A percentile compares a stretch with the other conserved stretches of the same genome.
phyloP scores from a whole-genome alignment of 352 stramenopile species.

The Globisporangium emineosum region DNA sequence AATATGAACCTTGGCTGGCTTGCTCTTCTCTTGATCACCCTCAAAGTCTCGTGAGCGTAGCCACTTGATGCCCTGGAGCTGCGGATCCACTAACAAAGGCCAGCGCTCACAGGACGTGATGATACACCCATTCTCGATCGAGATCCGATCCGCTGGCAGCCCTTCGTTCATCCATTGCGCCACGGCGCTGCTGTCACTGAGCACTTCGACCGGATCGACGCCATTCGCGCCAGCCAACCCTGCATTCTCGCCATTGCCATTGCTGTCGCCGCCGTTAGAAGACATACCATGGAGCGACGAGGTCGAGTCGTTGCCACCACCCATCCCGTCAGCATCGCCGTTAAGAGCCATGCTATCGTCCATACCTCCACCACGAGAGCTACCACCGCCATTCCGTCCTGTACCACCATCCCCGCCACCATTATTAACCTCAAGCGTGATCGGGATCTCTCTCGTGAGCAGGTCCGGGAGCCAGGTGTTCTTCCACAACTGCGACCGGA shows the following conservation, averaged over 20 bases:
- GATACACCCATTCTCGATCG: conserved; percentile 91
- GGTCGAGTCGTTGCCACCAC: conserved; percentile 1
- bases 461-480: conserved; percentile 88
- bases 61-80: conserved; percentile 89
- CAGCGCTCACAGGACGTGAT: conserved; percentile 86
- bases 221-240: background rate
- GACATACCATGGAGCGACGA: background rate
- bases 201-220: conserved; percentile 84
- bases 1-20: background rate
- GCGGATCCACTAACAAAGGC: conserved; percentile 89
- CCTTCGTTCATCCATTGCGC: conserved; percentile 93
- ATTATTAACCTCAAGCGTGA: conserved; percentile 27
- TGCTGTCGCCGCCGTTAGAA: background rate
- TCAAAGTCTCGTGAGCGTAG: conserved; percentile 59
- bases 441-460: conserved; percentile 82
- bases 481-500: conserved; percentile 82
- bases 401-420: background rate
- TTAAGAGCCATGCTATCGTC: background rate
- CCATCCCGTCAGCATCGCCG: background rate
- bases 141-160: conserved; percentile 88
- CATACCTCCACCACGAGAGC: background rate
- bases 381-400: background rate
- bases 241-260: conserved; percentile 2
- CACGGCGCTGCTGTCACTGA: conserved; percentile 80
- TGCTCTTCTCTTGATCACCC: background rate